A percentile compares a stretch with the other conserved stretches of the same genome.
phyloP scores from a whole-genome alignment of 495 filamentous ascomycete species.

The Tuber melanosporum region DNA sequence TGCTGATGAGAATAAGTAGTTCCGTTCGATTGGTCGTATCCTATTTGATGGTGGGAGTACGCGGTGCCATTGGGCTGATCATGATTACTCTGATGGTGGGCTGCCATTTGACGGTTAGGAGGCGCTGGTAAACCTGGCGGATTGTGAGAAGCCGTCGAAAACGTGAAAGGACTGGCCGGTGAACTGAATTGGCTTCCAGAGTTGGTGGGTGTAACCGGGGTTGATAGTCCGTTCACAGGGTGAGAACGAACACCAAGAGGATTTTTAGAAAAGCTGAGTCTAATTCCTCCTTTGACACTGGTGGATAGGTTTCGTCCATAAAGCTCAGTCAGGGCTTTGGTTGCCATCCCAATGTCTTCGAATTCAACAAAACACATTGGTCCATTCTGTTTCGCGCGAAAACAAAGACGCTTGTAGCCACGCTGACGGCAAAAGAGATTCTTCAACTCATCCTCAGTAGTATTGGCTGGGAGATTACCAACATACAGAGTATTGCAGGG shows the following conservation, averaged over 20 bases:
- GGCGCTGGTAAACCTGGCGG: conserved; percentile 38
- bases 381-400: conserved; percentile 95
- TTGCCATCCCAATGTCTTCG: conserved; percentile 88
- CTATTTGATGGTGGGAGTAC: conserved; percentile 5
- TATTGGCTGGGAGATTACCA: conserved; percentile 88
- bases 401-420: conserved; percentile 92
- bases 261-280: conserved; percentile 98
- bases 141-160: conserved; percentile 34
- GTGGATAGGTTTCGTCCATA: conserved; percentile 87
- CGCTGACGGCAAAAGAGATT: conserved; percentile 89
- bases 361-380: conserved; percentile 99
- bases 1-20: background rate
- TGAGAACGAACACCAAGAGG: conserved; percentile 74
- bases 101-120: conserved; percentile 27
- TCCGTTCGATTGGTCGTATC: conserved; percentile 1
- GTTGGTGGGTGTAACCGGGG: background rate
- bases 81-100: conserved; percentile 19
- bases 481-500: conserved; percentile 98
- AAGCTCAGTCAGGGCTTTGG: conserved; percentile 83
- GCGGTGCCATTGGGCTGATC: conserved; percentile 18
- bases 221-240: background rate
- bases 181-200: conserved; percentile 1
- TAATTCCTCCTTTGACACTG: conserved; percentile 90
- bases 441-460: conserved; percentile 93
- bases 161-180: conserved; percentile 25